Evolutionary conservation across 352 stramenopile species (phyloP), one percentile per base, ranked within the genome.

Genomic region (Vaucheria bursata): DNA sequence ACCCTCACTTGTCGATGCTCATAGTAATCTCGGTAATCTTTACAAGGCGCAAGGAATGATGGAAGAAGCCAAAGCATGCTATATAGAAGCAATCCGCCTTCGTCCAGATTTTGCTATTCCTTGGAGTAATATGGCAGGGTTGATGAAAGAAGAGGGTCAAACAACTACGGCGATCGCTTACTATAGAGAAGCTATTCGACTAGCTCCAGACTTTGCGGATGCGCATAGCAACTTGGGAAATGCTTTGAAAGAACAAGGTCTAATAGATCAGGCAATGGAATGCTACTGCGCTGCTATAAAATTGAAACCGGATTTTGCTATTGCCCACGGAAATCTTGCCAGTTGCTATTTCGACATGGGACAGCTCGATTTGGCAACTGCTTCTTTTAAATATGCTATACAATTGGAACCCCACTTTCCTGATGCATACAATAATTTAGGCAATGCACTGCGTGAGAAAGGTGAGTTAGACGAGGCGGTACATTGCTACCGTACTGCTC

Each of bases 161-260:
- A 77, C 92, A 0, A 83, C 87, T 1, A 85, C 87, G 0, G 90
- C 91, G 0, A 90, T 96, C 32, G 88, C 90, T 8, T 90, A 96
- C 80, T 83, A 83, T 66, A 87, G 95, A 37, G 87, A 97, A 75
- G 92, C 93, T 0, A 92, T 98, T 53, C 87, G 89, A 12, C 94
- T 96, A 75, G 91, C 96, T 68, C 91, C 92, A 0, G 87, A 85
- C 65, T 96, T 97, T 82, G 90, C 91, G 0, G 91, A 95, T 74
- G 92, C 92, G 0, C 95, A 94, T 85, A 94, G 88, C 82, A 97
- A 97, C 78, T 91, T 97, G 85, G 92, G 92, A 71, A 96, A 95
- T 80, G 91, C 94, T 32, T 95, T 95, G 70, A 95, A 96, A 79
- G 91, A 94, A 74, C 85, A 86, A 8, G 88, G 88, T 0, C 82